Evolutionary conservation across 2,329 filamentous ascomycete genomes (phyloP).

Genomic region (Spiromastix sp.): DNA sequence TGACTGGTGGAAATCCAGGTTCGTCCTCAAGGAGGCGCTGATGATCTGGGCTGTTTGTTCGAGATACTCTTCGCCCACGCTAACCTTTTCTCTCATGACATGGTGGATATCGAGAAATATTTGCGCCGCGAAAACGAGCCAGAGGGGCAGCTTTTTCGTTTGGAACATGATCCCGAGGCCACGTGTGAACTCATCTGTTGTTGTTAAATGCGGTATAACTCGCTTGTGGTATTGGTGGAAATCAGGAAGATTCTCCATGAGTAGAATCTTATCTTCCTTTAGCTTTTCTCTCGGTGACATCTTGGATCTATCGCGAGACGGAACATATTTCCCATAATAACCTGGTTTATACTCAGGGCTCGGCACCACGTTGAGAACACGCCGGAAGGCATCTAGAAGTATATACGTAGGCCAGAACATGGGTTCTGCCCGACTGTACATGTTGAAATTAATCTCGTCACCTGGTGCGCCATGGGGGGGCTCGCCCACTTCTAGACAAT

Average conservation of each 20-base stretch:
- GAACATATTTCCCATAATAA: constrained; percentile 11
- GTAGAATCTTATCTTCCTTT: constrained; percentile 25
- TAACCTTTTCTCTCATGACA: constrained; percentile 15
- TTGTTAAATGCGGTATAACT: constrained; percentile 9
- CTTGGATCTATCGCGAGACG: constrained; percentile 8
- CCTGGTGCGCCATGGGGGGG: constrained; percentile 7
- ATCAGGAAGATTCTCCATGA: constrained; percentile 27
- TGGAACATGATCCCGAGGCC: constrained; percentile 23
- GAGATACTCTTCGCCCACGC: constrained; percentile 8
- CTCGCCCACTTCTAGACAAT: constrained; percentile 7
- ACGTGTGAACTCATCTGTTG: constrained; percentile 30
- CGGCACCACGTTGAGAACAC: constrained; percentile 3
- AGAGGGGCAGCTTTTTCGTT: constrained; percentile 24
- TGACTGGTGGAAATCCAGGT: constrained; percentile 22
- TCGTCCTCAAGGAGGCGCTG: constrained; percentile 16
- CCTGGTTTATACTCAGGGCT: constrained; percentile 10
- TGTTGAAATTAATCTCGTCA: constrained; percentile 12
- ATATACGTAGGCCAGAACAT: constrained; percentile 11
- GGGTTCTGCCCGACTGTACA: constrained; percentile 10
- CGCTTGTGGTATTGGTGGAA: constrained; percentile 11
- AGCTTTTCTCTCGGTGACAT: constrained; percentile 23
- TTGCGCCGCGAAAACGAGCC: constrained; percentile 32
- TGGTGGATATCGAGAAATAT: constrained; percentile 34
- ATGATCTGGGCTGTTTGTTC: constrained; percentile 9
- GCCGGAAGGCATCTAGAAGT: constrained; percentile 8